Base-by-base conservation (phyloP, 257 asterid species). In the Orobanche coerulescens region DNA sequence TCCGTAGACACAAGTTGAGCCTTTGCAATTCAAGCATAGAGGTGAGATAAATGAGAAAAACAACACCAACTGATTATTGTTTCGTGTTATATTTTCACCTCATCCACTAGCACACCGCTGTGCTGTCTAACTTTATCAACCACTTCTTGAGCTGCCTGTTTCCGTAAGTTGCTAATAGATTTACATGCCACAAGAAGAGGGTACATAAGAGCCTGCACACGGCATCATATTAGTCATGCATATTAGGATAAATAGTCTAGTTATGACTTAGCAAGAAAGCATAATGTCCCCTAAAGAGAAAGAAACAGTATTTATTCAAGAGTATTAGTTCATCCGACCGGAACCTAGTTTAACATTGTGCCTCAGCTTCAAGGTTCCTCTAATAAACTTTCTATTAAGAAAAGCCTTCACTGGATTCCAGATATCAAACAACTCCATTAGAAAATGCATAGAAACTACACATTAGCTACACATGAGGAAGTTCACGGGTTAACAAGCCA, bases 101-200 rank as follows among this genome's bases (percentile, higher is more conserved):
- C 97, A 70, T 80, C 97, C 73, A 93, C 99, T 50, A 93, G 82
- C 42, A 81, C 78, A 67, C 97, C 99, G 72, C 99, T 93, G 58
- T 93, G 99, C 73, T 87, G 94, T 71, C 97, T 81, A 79, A 93
- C 99, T 79, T 81, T 83, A 70, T 93, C 92, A 61, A 93, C 99
- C 72, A 93, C 99, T 78, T 93, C 99, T 71, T 89, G 94, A 61
- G 99, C 99, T 43, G 99, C 97, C 73, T 88, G 90, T 75, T 80
- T 86, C 62, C 99, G 86, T 60, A 84, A 81, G 73, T 75, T 84
- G 82, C 97, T 93, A 76, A 93, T 89, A 14, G 99, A 86, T 75
- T 93, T 93, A 62, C 99, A 93, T 2, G 99, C 99, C 78, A 93
- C 99, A 54, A 93, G 99, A 52, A 93, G 97, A 46, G 99, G 99